phyloP scores from a whole-genome alignment of 176 grass and related monocot genomes.

The Sorghum bicolor region DNA sequence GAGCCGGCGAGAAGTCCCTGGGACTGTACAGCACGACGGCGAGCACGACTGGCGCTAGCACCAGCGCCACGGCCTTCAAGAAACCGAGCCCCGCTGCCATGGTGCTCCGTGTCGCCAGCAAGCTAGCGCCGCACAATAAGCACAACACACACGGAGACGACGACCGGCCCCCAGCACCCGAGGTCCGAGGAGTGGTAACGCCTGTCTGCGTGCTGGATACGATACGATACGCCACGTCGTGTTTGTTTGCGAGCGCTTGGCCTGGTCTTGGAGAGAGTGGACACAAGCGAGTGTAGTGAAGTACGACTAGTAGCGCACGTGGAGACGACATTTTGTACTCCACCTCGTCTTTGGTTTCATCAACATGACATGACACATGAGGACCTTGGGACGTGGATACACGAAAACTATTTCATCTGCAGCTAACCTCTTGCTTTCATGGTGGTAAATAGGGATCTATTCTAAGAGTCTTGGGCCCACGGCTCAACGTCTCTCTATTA shows the following conservation, averaged over 20 bases:
- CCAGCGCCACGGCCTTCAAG: conserved; percentile 29
- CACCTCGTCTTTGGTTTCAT: background rate
- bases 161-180: too few species aligned
- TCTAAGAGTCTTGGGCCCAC: too few species aligned
- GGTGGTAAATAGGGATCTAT: too few species aligned
- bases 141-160: background rate
- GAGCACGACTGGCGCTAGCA: conserved; percentile 34
- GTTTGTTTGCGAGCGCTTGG: background rate
- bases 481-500: too few species aligned
- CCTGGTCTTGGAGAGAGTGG: background rate
- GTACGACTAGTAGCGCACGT: too few species aligned
- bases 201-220: too few species aligned
- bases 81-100: conserved; percentile 15
- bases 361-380: too few species aligned
- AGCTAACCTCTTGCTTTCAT: too few species aligned
- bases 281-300: too few species aligned
- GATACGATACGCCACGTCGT: background rate
- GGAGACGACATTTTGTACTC: background rate
- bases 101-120: background rate
- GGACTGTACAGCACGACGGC: conserved; percentile 42
- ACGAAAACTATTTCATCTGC: too few species aligned
- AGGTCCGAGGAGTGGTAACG: background rate
- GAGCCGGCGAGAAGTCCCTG: conserved; percentile 48
- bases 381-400: too few species aligned
- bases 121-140: background rate